These are phyloP conservation scores for Leptographium flavum DNA, from an alignment of 2,329 filamentous ascomycete genomes.

Conservation along the genomic window DNA sequence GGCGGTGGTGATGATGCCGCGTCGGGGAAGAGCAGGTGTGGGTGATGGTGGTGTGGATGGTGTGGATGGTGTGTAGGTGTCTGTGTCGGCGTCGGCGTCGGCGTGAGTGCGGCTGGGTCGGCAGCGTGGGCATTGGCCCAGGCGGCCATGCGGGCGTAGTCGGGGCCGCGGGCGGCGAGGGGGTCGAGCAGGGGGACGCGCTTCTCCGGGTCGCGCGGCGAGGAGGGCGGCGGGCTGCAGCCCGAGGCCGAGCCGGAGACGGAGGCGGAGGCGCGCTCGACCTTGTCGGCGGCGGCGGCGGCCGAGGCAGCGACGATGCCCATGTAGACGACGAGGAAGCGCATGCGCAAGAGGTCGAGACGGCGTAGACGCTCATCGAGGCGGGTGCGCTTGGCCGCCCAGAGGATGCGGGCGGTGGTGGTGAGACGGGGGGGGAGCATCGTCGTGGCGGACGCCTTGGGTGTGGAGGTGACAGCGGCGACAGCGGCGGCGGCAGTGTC, in stretches of 20 bases:
- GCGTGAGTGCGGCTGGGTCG: neutral
- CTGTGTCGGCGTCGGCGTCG: neutral
- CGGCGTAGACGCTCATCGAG: conserved; percentile 44
- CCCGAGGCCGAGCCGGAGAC: neutral
- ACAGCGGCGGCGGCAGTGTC: neutral
- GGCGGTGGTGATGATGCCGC: neutral
- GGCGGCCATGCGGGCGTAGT: neutral
- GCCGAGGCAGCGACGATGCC: conserved; percentile 34
- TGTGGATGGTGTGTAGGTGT: neutral
- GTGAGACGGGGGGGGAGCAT: conserved; percentile 22
- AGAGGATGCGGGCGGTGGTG: conserved; percentile 37
- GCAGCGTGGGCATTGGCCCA: neutral
- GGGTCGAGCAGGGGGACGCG: conserved; percentile 5
- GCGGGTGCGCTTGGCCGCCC: conserved; percentile 38
- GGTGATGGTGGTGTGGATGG: neutral
- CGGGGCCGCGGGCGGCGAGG: conserved; percentile 3
- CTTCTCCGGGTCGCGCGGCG: conserved; percentile 19
- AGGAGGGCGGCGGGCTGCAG: conserved; percentile 3
- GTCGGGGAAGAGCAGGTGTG: neutral
- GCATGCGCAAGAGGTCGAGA: conserved; percentile 47
- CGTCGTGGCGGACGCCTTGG: too few species aligned
- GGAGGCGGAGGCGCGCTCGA: conserved; percentile 13
- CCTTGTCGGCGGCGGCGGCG: conserved; percentile 22
- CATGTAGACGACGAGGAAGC: conserved; percentile 51
- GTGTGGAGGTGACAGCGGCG: neutral